These are phyloP conservation scores for Salix viminalis DNA, from an alignment of 345 rosid species.

Conservation along the genomic window DNA sequence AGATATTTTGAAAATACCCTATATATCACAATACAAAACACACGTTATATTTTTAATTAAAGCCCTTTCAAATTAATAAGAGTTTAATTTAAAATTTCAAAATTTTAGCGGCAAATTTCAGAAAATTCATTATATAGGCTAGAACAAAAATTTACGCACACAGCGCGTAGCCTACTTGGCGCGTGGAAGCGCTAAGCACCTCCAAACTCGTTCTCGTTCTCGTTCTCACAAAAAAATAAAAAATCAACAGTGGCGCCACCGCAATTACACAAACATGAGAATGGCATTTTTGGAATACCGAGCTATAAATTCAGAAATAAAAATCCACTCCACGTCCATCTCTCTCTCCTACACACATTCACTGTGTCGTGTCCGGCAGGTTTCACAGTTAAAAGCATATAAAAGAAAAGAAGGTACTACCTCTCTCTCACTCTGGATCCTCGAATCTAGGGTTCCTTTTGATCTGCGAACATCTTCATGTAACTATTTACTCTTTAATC, in stretches of 20 bases:
- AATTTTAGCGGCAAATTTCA: no score
- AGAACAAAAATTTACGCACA: no score
- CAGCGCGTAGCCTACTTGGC: no score
- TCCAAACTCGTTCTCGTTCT: neutral
- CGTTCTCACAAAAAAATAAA: neutral
- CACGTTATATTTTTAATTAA: no score
- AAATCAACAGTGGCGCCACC: neutral
- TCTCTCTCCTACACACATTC: neutral
- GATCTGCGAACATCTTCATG: neutral
- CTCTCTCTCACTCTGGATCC: conserved; percentile 27
- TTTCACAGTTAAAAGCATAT: conserved; percentile 16
- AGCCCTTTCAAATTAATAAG: no score
- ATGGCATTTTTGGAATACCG: conserved; percentile 20
- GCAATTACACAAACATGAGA: neutral
- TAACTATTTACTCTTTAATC: neutral
- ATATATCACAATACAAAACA: no score
- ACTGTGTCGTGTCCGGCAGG: conserved; percentile 19
- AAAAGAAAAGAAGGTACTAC: conserved; percentile 17
- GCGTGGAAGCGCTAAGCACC: no score
- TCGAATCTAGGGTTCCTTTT: conserved; percentile 34
- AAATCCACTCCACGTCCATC: neutral
- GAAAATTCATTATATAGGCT: no score
- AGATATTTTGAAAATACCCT: no score
- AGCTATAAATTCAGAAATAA: conserved; percentile 9
- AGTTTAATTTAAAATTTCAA: no score